phyloP scores from a whole-genome alignment of 306 rosid genomes.

The Quillaja saponaria region DNA sequence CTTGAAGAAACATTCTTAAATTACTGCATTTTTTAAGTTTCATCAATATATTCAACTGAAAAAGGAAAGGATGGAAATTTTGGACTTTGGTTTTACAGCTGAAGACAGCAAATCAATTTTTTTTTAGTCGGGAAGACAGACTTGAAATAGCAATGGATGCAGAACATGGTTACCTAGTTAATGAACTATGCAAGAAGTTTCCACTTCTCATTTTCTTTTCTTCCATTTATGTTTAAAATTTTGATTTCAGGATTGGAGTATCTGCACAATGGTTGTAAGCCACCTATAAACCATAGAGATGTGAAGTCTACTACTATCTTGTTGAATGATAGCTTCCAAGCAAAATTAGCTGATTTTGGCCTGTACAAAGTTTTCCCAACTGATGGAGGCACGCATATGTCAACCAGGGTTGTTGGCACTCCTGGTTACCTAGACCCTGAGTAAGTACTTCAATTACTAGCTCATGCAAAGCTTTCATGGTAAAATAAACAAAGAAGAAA shows the following conservation, averaged over 20 bases:
- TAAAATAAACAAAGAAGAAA: too few relatives aligned
- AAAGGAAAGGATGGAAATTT: background rate
- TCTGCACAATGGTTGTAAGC: constrained; percentile 12
- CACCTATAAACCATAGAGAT: constrained; percentile 51
- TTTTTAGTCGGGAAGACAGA: constrained; percentile 49
- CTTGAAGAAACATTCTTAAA: too few relatives aligned
- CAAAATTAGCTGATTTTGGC: constrained; percentile 56
- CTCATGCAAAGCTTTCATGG: too few relatives aligned
- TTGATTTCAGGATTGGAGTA: constrained; percentile 53
- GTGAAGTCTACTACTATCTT: constrained; percentile 55
- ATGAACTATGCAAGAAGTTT: background rate
- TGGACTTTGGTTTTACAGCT: background rate
- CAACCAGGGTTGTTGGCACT: constrained; percentile 45
- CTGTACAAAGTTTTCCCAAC: constrained; percentile 38
- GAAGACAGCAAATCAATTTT: constrained; percentile 7
- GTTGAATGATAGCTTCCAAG: constrained; percentile 40
- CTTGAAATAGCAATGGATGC: constrained; percentile 47
- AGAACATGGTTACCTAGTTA: constrained; percentile 44
- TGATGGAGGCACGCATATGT: constrained; percentile 34
- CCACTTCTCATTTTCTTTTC: background rate
- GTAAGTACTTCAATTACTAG: constrained; percentile 38
- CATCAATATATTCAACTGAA: background rate
- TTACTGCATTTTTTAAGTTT: background rate
- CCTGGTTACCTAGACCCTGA: constrained; percentile 45
- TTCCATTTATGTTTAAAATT: constrained; percentile 10